A percentile compares a stretch with the other conserved stretches of the same genome.
Evolutionary conservation across 2,329 filamentous ascomycete genomes (phyloP).

Genomic region (Rutstroemia sp.): DNA sequence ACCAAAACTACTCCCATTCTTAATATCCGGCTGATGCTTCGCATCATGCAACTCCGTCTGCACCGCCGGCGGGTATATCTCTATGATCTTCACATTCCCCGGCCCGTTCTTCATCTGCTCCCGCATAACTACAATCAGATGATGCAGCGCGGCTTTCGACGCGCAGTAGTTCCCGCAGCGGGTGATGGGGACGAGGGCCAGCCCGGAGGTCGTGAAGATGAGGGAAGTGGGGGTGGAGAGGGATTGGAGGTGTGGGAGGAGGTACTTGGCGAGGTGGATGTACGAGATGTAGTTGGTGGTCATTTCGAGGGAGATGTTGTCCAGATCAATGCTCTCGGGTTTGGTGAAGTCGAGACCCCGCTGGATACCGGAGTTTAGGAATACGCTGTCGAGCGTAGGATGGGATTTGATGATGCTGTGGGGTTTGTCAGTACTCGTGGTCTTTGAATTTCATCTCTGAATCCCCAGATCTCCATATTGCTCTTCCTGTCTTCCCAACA

Average conservation of each 20-base stretch:
- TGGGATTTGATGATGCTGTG: constrained; percentile 1
- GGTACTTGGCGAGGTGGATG: constrained; percentile 33
- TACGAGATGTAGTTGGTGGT: constrained; percentile 37
- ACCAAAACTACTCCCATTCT: constrained; percentile 36
- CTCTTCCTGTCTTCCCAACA: no score
- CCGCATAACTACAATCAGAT: constrained; percentile 35
- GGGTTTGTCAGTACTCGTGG: not conserved
- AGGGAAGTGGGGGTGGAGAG: constrained; percentile 6
- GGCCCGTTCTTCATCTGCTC: constrained; percentile 33
- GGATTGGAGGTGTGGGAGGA: constrained; percentile 27
- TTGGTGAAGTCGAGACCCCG: constrained; percentile 19
- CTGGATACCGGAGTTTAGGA: constrained; percentile 29
- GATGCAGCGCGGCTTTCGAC: constrained; percentile 38
- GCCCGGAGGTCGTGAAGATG: constrained; percentile 18
- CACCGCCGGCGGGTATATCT: constrained; percentile 33
- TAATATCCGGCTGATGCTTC: constrained; percentile 35
- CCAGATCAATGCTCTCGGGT: constrained; percentile 13
- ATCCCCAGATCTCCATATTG: no score
- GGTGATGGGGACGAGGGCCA: constrained; percentile 15
- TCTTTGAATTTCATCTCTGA: no score
- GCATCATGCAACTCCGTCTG: constrained; percentile 39
- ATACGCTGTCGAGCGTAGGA: constrained; percentile 26
- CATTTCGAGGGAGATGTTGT: constrained; percentile 32
- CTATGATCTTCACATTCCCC: constrained; percentile 33
- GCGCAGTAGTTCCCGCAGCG: constrained; percentile 32